These are phyloP conservation scores for Globisporangium echinulatum DNA, from an alignment of 352 stramenopile species.

Conservation along the genomic window DNA sequence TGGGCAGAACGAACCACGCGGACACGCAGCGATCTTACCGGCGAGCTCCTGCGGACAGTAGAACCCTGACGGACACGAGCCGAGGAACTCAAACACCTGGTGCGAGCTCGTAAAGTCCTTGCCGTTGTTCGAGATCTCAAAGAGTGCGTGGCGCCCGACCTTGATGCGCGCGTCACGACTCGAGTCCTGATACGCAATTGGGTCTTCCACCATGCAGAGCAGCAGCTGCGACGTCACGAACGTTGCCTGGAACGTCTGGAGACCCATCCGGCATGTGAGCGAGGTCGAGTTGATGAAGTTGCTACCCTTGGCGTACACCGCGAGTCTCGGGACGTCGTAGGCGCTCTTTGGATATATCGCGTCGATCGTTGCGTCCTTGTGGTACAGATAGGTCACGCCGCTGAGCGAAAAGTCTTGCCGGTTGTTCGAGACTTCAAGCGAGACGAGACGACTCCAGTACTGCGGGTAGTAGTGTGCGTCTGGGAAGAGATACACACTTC, in stretches of 20 bases:
- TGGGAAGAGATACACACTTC: conserved; percentile 76
- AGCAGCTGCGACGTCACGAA: conserved; percentile 87
- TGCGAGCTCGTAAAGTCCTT: conserved; percentile 88
- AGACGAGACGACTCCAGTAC: conserved; percentile 83
- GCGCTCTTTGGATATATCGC: conserved; percentile 49
- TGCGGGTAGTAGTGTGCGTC: conserved; percentile 82
- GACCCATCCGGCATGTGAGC: conserved; percentile 86
- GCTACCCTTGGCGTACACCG: conserved; percentile 61
- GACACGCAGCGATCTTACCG: conserved; percentile 45
- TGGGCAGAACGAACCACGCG: conserved; percentile 71
- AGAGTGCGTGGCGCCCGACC: conserved; percentile 33
- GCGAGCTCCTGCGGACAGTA: conserved; percentile 81
- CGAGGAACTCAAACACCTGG: conserved; percentile 65
- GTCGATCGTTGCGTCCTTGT: conserved; percentile 73
- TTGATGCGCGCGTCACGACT: conserved; percentile 13
- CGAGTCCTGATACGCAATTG: conserved; percentile 31
- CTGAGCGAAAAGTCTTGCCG: conserved; percentile 91
- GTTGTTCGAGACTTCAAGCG: conserved; percentile 94
- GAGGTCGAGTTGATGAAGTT: conserved; percentile 92
- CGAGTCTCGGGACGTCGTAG: conserved; percentile 37
- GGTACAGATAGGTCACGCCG: conserved; percentile 91
- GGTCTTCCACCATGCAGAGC: conserved; percentile 75
- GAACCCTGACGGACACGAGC: conserved; percentile 75
- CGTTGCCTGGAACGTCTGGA: conserved; percentile 62
- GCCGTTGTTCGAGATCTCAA: conserved; percentile 94